phyloP scores from a whole-genome alignment of 202 grass and related monocot genomes.

The Thinopyrum obtusiflorum region DNA sequence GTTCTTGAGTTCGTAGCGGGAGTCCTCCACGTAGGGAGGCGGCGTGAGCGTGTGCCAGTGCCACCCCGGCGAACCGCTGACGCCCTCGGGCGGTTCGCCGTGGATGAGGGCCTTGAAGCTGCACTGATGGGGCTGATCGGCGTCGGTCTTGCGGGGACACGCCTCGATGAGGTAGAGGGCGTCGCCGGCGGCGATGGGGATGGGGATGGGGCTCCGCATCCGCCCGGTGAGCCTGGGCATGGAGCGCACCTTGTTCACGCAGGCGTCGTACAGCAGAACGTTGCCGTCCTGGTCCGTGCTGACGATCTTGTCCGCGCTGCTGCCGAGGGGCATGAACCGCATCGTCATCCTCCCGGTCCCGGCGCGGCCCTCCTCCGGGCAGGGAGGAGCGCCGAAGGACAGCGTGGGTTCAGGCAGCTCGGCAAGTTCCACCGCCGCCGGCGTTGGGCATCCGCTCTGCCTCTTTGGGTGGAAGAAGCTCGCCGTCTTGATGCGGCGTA shows the following conservation, averaged over 20 bases:
- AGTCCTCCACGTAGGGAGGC: background rate
- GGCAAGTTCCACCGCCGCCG: background rate
- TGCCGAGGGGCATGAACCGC: background rate
- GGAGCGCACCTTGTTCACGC: background rate
- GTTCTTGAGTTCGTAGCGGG: background rate
- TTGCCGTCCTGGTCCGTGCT: conserved; percentile 4
- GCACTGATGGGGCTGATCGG: background rate
- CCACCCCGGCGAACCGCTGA: background rate
- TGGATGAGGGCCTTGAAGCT: conserved; percentile 3
- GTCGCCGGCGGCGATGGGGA: background rate
- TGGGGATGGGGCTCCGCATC: background rate
- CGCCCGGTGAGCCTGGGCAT: background rate
- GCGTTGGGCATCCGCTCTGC: background rate
- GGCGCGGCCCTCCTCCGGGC: background rate
- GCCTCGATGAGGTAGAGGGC: conserved; percentile 19
- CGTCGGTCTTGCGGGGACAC: background rate
- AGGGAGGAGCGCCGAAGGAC: background rate
- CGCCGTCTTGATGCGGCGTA: background rate
- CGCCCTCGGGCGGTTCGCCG: background rate
- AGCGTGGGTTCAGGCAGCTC: background rate
- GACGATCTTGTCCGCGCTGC: conserved; percentile 8
- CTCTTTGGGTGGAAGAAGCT: background rate
- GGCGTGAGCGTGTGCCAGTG: background rate
- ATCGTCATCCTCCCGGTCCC: background rate
- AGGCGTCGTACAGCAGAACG: conserved; percentile 1